These are phyloP conservation scores for Alisma plantagoaquatica DNA, from an alignment of 106 monocot genomes.

Conservation along the genomic window DNA sequence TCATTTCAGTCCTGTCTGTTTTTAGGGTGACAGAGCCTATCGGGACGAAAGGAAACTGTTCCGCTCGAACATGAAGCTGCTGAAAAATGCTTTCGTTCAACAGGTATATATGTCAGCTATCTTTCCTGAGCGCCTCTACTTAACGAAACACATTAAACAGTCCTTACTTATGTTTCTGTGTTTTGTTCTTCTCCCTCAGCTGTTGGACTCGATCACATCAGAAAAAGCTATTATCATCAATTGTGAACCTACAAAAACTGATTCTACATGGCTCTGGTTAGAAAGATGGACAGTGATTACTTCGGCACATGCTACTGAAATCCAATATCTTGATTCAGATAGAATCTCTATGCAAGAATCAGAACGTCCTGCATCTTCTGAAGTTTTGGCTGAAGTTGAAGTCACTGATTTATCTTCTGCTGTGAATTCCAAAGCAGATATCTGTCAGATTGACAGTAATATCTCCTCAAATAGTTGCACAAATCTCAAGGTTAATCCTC, in stretches of 20 bases:
- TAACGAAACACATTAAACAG: too few relatives aligned
- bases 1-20: too few relatives aligned
- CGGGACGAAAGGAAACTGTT: too few relatives aligned
- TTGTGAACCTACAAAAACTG: conserved; percentile 52
- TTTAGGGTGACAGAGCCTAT: too few relatives aligned
- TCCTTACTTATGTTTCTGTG: conserved; percentile 2
- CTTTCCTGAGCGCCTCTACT: too few relatives aligned
- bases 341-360: not conserved
- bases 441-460: not conserved
- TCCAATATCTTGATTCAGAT: conserved; percentile 1
- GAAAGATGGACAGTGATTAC: conserved; percentile 79
- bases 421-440: not conserved
- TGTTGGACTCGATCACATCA: conserved; percentile 48
- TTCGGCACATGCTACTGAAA: conserved; percentile 19
- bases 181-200: conserved; percentile 18
- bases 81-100: too few relatives aligned
- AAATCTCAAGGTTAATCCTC: not conserved
- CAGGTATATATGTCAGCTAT: too few relatives aligned
- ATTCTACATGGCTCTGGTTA: conserved; percentile 81
- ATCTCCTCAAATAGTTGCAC: not conserved
- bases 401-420: not conserved
- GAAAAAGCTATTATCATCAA: conserved; percentile 45
- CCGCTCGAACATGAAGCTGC: too few relatives aligned
- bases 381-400: not conserved
- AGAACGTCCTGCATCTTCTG: not conserved